These are phyloP conservation scores for Oropetium thomaeum DNA, from an alignment of 176 grass and related monocot genomes.

Conservation along the genomic window DNA sequence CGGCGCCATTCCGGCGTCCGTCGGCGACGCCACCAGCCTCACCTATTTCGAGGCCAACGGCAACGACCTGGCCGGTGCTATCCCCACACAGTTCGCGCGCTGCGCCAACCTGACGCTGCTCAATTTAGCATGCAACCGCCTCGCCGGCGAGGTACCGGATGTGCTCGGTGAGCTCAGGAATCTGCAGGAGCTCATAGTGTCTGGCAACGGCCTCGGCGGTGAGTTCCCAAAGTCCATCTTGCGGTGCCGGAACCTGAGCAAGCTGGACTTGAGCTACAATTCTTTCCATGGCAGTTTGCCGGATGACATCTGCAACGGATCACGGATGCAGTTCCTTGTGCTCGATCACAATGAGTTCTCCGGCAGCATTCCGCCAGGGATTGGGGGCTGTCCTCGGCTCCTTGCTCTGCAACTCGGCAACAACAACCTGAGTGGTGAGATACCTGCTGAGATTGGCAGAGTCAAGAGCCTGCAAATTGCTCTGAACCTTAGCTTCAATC, in stretches of 20 bases:
- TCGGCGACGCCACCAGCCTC: constrained; percentile 67
- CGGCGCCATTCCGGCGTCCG: constrained; percentile 61
- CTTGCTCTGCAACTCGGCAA: constrained; percentile 76
- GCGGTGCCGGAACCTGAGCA: constrained; percentile 83
- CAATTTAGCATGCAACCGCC: constrained; percentile 69
- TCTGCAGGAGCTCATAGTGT: constrained; percentile 80
- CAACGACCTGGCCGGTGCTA: constrained; percentile 68
- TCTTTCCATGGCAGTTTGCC: constrained; percentile 53
- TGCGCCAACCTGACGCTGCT: constrained; percentile 89
- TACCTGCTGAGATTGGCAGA: constrained; percentile 82
- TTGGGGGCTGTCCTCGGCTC: constrained; percentile 57
- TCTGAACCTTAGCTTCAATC: constrained; percentile 93
- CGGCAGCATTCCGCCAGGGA: constrained; percentile 47
- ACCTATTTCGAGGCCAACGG: constrained; percentile 88
- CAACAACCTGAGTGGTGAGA: constrained; percentile 66
- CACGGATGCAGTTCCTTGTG: constrained; percentile 84
- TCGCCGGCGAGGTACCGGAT: constrained; percentile 58
- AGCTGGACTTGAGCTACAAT: constrained; percentile 87
- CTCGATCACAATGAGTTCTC: constrained; percentile 78
- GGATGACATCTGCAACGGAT: constrained; percentile 56
- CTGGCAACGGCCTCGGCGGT: constrained; percentile 57
- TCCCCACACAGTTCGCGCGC: constrained; percentile 58
- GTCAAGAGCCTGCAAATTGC: constrained; percentile 92
- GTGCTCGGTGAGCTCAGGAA: constrained; percentile 61
- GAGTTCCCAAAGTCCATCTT: constrained; percentile 63